Conservation (phyloP, 2,329 filamentous ascomycete genomes). For the Mariannaea sp. region DNA sequence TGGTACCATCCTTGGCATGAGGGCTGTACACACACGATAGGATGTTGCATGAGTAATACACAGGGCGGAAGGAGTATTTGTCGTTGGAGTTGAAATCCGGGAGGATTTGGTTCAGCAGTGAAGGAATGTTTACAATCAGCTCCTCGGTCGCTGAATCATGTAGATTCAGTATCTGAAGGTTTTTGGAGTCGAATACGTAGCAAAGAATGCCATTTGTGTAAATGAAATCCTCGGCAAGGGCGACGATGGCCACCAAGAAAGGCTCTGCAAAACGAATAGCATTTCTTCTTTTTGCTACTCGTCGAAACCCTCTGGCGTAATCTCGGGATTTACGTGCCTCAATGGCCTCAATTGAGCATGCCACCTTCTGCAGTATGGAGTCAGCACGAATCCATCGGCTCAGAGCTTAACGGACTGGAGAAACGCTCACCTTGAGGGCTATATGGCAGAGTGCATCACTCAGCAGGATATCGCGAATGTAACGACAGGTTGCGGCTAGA, state of each 20-base stretch:
- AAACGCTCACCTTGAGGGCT: constrained; percentile 58
- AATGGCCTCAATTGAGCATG: constrained; percentile 31
- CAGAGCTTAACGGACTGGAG: not conserved
- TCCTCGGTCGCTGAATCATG: constrained; percentile 55
- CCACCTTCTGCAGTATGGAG: constrained; percentile 26
- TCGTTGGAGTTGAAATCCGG: constrained; percentile 41
- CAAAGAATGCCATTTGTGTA: constrained; percentile 69
- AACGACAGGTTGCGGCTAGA: constrained; percentile 57
- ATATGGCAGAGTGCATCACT: constrained; percentile 62
- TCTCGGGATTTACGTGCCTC: constrained; percentile 25
- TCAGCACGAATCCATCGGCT: constrained; percentile 25
- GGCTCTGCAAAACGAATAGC: constrained; percentile 66
- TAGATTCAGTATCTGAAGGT: constrained; percentile 64
- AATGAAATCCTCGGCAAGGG: constrained; percentile 63
- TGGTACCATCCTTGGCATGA: constrained; percentile 39
- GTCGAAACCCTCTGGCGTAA: constrained; percentile 49
- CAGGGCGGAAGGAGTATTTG: constrained; percentile 55
- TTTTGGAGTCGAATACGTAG: constrained; percentile 55
- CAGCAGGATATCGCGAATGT: constrained; percentile 55
- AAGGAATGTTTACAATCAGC: constrained; percentile 58
- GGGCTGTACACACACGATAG: constrained; percentile 61
- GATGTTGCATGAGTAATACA: constrained; percentile 62
- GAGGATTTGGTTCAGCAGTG: constrained; percentile 45
- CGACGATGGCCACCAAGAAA: constrained; percentile 64
- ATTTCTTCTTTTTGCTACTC: constrained; percentile 62